Base-by-base conservation (phyloP, 495 filamentous ascomycete genomes). In the Penicillium fimorum region DNA sequence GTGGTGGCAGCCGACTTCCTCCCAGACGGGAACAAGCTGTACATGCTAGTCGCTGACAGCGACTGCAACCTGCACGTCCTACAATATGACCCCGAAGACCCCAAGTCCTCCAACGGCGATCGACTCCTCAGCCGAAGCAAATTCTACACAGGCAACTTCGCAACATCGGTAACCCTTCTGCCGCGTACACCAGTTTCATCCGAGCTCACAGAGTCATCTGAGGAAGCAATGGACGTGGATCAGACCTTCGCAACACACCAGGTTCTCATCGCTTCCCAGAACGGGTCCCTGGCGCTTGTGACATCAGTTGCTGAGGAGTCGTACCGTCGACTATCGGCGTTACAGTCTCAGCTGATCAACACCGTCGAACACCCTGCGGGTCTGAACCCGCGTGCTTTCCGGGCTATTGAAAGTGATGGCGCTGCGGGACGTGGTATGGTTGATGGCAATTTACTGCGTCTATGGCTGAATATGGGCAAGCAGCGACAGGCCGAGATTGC, bases 61-160 rank as follows among this genome's bases (percentile, higher is more conserved):
- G 90, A 96, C 58, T 88, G 87, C 52, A 88, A 91, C 65, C 70
- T 99, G 37, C 90, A 96, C 65, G 78, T 96, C 5, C 67, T 97
- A 46, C 90, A 97, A 71, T 99, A 92, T 66, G 91, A 97, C 67
- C 95, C 94, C 10, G 95, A 98, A 66, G 93, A 97, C 70, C 94
- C 95, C 12, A 94, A 93, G 76, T 92, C 92, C 17, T 86, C 95
- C 24, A 87, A 90, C 55, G 95, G 95, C 58, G 88, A 91, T 61
- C 82, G 89, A 50, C 83, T 98, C 57, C 83, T 97, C 41, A 90
- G 88, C 73, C 84, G 87, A 41, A 88, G 89, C 44, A 87, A 90
- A 59, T 96, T 97, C 78, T 87, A 95, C 55, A 87, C 87, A 6
- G 91, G 90, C 43, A 87, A 94, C 66, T 82, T 87, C 60, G 80